Percentiles rank a stretch among this genome's conserved stretches.
These are phyloP conservation scores for Clitopilus hobsonii DNA, from an alignment of 768 basidiomycete species.

Conservation along the genomic window DNA sequence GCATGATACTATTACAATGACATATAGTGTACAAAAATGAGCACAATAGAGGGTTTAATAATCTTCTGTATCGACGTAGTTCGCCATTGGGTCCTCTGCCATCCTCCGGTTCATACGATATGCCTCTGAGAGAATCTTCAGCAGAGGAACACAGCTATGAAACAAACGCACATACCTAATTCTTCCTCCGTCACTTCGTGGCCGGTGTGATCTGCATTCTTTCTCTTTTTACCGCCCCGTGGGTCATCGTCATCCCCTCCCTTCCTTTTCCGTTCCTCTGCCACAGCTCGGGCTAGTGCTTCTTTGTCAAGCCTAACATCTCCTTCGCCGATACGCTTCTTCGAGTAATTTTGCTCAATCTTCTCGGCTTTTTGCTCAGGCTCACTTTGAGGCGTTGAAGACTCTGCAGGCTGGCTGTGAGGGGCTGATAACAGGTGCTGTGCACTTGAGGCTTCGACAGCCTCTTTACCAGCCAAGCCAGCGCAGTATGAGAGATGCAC, in stretches of 20 bases:
- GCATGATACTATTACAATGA: neutral
- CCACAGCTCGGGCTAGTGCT: conserved; percentile 62
- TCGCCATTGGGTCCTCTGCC: conserved; percentile 90
- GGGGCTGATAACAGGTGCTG: conserved; percentile 50
- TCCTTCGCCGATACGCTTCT: conserved; percentile 78
- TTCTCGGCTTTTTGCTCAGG: conserved; percentile 24
- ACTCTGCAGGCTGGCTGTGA: conserved; percentile 13
- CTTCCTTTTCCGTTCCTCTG: conserved; percentile 81
- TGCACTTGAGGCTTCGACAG: conserved; percentile 70
- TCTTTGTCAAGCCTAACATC: conserved; percentile 73
- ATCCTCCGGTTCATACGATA: conserved; percentile 77
- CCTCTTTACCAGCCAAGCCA: conserved; percentile 79
- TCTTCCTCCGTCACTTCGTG: conserved; percentile 90
- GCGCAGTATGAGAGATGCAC: conserved; percentile 90
- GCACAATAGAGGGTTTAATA: conserved; percentile 4
- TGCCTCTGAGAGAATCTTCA: conserved; percentile 58
- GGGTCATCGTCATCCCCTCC: conserved; percentile 54
- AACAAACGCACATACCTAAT: conserved; percentile 48
- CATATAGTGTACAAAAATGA: neutral
- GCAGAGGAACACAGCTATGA: neutral
- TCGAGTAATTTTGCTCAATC: conserved; percentile 70
- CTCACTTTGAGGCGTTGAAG: conserved; percentile 19
- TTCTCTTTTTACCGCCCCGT: conserved; percentile 54
- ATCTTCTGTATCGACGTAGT: conserved; percentile 67
- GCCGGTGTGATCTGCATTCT: conserved; percentile 45